Evolutionary conservation across 2,329 filamentous ascomycete genomes (phyloP).

Genomic region (Zasmidium citrigriseum): DNA sequence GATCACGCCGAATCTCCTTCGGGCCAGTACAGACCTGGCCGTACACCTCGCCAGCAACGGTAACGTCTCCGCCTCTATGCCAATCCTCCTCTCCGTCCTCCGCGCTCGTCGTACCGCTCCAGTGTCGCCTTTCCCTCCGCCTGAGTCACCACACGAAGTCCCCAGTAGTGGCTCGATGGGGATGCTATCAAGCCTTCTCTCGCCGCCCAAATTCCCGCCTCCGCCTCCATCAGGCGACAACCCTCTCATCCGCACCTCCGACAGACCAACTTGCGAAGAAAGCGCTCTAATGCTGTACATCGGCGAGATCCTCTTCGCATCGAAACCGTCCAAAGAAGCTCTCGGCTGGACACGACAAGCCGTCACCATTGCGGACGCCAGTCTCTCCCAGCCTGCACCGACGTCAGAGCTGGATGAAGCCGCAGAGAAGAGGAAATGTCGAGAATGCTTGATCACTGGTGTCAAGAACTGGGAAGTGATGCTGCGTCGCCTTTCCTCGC

Average conservation of each 20-base stretch:
- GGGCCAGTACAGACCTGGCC: conserved; percentile 73
- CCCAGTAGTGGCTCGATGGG: conserved; percentile 22
- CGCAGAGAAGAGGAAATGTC: conserved; percentile 57
- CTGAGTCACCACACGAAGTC: conserved; percentile 21
- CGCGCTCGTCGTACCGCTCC: conserved; percentile 68
- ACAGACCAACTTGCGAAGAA: conserved; percentile 70
- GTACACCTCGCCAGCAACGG: conserved; percentile 73
- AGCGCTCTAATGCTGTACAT: conserved; percentile 86
- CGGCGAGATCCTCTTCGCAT: conserved; percentile 83
- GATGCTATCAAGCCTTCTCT: conserved; percentile 31
- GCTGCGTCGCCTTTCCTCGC: conserved; percentile 47
- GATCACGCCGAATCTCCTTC: conserved; percentile 66
- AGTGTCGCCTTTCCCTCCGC: conserved; percentile 39
- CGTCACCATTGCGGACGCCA: conserved; percentile 73
- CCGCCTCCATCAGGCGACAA: conserved; percentile 70
- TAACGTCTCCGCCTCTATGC: conserved; percentile 69
- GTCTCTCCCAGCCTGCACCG: conserved; percentile 29
- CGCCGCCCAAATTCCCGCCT: conserved; percentile 60
- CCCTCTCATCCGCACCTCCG: conserved; percentile 61
- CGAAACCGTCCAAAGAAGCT: conserved; percentile 57
- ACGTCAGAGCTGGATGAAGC: conserved; percentile 10
- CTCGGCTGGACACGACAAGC: conserved; percentile 88
- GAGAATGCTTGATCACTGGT: conserved; percentile 74
- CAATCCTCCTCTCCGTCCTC: conserved; percentile 82
- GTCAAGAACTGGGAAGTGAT: conserved; percentile 83